Percentiles rank a stretch among this genome's conserved stretches.
Evolutionary conservation across 23 red algal genomes (phyloP).

Genomic region (Porphyridium purpureum): DNA sequence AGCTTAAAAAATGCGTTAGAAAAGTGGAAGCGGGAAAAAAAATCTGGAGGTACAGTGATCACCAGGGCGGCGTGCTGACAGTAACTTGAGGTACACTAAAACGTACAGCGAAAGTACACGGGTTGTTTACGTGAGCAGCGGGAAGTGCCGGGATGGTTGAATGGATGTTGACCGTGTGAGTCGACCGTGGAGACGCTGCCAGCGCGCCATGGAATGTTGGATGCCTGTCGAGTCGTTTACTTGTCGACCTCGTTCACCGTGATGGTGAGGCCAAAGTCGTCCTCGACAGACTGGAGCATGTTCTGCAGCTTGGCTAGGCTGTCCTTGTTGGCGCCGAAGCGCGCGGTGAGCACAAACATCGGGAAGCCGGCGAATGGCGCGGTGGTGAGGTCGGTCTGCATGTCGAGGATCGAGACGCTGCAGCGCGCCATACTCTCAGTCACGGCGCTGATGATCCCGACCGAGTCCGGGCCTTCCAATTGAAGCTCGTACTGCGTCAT

Average conservation of each 20-base stretch:
- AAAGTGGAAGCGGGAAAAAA: too few relatives aligned
- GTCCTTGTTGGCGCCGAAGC: slow-evolving; percentile 19
- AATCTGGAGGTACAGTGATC: too few relatives aligned
- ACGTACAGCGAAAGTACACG: too few relatives aligned
- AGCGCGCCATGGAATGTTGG: too few relatives aligned
- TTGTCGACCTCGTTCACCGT: slow-evolving; percentile 7
- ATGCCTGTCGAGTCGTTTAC: too few relatives aligned
- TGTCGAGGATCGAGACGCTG: slow-evolving; percentile 34
- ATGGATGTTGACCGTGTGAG: too few relatives aligned
- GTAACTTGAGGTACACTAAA: too few relatives aligned
- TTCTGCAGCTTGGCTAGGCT: slow-evolving; percentile 12
- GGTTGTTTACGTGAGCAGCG: too few relatives aligned
- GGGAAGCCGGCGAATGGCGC: slow-evolving; percentile 82
- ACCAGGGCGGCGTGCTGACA: too few relatives aligned
- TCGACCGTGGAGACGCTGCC: too few relatives aligned
- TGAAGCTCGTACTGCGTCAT: slow-evolving; percentile 21
- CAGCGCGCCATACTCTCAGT: slow-evolving; percentile 43
- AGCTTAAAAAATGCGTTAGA: too few relatives aligned
- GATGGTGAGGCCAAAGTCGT: slow-evolving; percentile 32
- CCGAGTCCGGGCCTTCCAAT: slow-evolving; percentile 67
- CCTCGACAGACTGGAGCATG: slow-evolving; percentile 17
- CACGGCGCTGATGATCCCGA: slow-evolving; percentile 45
- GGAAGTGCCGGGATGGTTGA: too few relatives aligned
- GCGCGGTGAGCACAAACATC: slow-evolving; percentile 46
- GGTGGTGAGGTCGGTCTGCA: slow-evolving; percentile 72